Conservation (phyloP, 148 eudicot genomes). For the Arctostaphylos glauca region DNA sequence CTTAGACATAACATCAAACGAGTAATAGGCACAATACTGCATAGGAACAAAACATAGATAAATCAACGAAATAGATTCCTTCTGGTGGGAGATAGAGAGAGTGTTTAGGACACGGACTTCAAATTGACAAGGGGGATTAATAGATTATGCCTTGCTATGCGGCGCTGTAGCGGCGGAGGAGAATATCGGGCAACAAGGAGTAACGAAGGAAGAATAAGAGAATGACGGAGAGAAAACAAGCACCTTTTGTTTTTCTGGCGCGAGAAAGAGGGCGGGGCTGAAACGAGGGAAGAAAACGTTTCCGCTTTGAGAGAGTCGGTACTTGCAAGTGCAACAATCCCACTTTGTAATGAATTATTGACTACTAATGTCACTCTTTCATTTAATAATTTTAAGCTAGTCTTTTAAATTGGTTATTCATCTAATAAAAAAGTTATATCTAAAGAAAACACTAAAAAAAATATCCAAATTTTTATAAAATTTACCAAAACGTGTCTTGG, state of each 20-base stretch:
- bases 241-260: not conserved
- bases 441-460: no score
- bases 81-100: not conserved
- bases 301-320: no score
- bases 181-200: not conserved
- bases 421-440: no score
- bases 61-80: not conserved
- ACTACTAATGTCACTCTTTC: no score
- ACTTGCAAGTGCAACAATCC: no score
- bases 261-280: not conserved
- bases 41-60: not conserved
- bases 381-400: no score
- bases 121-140: not conserved
- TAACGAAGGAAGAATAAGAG: not conserved
- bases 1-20: not conserved
- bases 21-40: not conserved
- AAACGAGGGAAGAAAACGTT: not conserved
- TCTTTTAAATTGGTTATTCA: no score
- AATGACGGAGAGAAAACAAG: not conserved
- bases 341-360: no score
- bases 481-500: no score
- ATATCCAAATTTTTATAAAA: no score
- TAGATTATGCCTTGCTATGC: not conserved
- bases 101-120: not conserved
- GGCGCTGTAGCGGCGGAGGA: not conserved